Percentiles rank a stretch among this genome's conserved stretches.
Conservation (phyloP, 441 rosid species). For the Adansonia gregorii region DNA sequence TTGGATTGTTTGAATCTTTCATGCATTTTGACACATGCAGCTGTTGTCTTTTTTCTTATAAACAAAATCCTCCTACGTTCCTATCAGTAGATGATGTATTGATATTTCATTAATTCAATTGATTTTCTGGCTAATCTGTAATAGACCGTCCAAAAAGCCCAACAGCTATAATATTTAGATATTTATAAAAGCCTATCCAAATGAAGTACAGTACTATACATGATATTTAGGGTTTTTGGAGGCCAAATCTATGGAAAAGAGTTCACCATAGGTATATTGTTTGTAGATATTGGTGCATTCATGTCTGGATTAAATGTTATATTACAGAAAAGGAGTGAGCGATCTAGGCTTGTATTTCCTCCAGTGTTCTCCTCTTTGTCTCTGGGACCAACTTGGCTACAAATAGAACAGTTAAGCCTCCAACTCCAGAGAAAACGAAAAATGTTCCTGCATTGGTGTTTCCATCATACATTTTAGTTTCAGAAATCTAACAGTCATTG, state of each 20-base stretch:
- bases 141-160: neutral
- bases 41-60: neutral
- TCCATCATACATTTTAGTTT: neutral
- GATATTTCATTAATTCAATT: neutral
- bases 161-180: neutral
- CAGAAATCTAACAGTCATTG: neutral
- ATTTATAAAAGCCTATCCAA: neutral
- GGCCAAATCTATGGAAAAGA: neutral
- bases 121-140: neutral
- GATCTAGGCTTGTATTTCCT: conserved; percentile 56
- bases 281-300: neutral
- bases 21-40: neutral
- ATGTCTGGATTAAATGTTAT: neutral
- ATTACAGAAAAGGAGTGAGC: conserved; percentile 30
- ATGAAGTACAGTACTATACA: neutral
- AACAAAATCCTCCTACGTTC: neutral
- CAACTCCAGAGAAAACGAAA: conserved; percentile 39
- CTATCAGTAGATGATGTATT: neutral
- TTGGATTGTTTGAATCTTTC: conserved; percentile 3
- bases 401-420: conserved; percentile 38
- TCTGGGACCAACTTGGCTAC: conserved; percentile 48
- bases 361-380: conserved; percentile 50
- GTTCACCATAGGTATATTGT: neutral
- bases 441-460: conserved; percentile 32
- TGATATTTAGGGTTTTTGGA: neutral